Evolutionary conservation across 73 alveolate genomes (phyloP).

Genomic region (Stentor roeselii): DNA sequence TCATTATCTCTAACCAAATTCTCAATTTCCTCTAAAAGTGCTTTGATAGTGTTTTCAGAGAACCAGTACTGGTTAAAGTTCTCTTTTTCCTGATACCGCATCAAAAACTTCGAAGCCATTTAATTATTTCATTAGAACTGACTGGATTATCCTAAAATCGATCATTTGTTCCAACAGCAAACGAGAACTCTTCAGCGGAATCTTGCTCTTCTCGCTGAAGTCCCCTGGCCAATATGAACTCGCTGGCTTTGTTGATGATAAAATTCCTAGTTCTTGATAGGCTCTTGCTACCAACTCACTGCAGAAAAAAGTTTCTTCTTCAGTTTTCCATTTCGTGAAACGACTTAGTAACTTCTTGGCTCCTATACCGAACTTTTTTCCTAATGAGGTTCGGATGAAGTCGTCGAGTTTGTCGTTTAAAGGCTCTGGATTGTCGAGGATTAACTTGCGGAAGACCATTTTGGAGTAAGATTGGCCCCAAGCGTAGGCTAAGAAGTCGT

Average conservation of each 20-base stretch:
- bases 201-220: not conserved
- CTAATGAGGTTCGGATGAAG: constrained; percentile 34
- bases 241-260: not conserved
- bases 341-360: constrained; percentile 28
- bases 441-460: constrained; percentile 33
- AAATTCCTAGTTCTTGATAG: constrained; percentile 49
- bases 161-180: not conserved
- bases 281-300: constrained; percentile 69
- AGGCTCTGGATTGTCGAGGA: not conserved
- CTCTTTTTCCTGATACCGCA: constrained; percentile 73
- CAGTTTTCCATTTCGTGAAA: not conserved
- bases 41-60: constrained; percentile 79
- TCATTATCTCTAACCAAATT: constrained; percentile 36
- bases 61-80: constrained; percentile 90
- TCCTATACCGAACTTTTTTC: constrained; percentile 33
- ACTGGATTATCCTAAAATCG: not conserved
- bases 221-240: not conserved
- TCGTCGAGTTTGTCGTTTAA: constrained; percentile 24
- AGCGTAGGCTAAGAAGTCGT: constrained; percentile 30
- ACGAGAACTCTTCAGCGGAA: not conserved
- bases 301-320: constrained; percentile 48
- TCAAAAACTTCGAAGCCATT: constrained; percentile 70
- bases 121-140: not conserved
- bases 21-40: constrained; percentile 66
- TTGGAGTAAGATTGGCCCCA: constrained; percentile 35